Evolutionary conservation across 305 asterid genomes (phyloP).

Genomic region (Fraxinus ornus): DNA sequence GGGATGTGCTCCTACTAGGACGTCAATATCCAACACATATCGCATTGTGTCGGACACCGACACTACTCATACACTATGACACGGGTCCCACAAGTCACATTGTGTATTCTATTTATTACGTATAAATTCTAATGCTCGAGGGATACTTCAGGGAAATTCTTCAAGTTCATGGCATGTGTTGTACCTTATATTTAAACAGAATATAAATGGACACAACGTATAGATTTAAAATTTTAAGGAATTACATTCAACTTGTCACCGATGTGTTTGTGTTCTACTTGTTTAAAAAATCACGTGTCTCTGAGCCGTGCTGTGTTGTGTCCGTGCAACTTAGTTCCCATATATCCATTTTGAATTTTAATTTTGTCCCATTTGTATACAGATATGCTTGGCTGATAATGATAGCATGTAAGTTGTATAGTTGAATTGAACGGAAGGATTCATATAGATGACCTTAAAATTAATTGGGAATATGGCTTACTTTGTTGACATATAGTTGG

Average conservation of each 20-base stretch:
- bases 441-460: background rate
- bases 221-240: background rate
- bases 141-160: background rate
- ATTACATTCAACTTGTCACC: background rate
- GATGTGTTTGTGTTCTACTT: too few relatives aligned
- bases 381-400: background rate
- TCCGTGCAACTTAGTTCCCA: too few relatives aligned
- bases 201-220: background rate
- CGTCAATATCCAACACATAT: too few relatives aligned
- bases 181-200: background rate
- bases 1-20: background rate
- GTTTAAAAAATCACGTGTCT: too few relatives aligned
- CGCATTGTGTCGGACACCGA: background rate
- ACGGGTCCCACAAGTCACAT: background rate
- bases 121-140: background rate
- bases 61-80: background rate
- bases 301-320: too few relatives aligned
- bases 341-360: background rate
- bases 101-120: too few relatives aligned
- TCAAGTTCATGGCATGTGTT: background rate
- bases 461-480: background rate
- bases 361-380: background rate
- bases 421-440: background rate
- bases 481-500: background rate
- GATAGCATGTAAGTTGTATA: background rate